Conservation (phyloP, 371 early-diverging fungal species). For the Rhizopus stolonifer region DNA sequence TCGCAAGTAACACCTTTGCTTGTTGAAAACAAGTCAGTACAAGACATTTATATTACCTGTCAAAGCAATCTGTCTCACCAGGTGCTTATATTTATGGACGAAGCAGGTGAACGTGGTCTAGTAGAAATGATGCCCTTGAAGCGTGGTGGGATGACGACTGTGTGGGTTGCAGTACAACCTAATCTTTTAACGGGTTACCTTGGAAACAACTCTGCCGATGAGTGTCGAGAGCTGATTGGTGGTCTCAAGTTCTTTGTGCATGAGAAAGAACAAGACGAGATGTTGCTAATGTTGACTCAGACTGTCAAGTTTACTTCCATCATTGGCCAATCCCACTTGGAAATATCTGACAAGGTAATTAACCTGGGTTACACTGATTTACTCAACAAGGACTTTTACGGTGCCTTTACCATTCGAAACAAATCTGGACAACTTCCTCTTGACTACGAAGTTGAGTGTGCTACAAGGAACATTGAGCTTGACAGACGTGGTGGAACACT, state of each 20-base stretch:
- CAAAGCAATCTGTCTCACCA: slow-evolving; percentile 83
- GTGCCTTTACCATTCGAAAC: slow-evolving; percentile 62
- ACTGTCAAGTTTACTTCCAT: slow-evolving; percentile 79
- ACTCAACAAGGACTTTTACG: slow-evolving; percentile 56
- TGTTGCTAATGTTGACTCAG: slow-evolving; percentile 60
- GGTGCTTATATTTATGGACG: slow-evolving; percentile 78
- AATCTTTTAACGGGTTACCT: slow-evolving; percentile 56
- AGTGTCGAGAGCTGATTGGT: slow-evolving; percentile 76
- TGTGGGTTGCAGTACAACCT: slow-evolving; percentile 85
- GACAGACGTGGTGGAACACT: slow-evolving; percentile 61
- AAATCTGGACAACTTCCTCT: slow-evolving; percentile 65
- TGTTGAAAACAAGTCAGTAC: slow-evolving; percentile 70
- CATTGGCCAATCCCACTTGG: slow-evolving; percentile 77
- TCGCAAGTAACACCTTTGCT: slow-evolving; percentile 73
- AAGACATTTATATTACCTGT: slow-evolving; percentile 66
- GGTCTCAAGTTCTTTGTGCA: slow-evolving; percentile 76
- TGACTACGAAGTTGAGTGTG: slow-evolving; percentile 62
- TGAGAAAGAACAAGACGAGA: slow-evolving; percentile 40
- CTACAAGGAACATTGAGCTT: slow-evolving; percentile 56
- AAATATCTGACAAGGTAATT: slow-evolving; percentile 62
- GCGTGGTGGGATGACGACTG: slow-evolving; percentile 52
- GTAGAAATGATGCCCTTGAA: slow-evolving; percentile 59
- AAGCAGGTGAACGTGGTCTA: slow-evolving; percentile 60
- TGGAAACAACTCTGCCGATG: slow-evolving; percentile 43
- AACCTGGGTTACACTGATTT: slow-evolving; percentile 60